Conservation (phyloP, 805 yeast genomes). For the Candida fluviatilis region DNA sequence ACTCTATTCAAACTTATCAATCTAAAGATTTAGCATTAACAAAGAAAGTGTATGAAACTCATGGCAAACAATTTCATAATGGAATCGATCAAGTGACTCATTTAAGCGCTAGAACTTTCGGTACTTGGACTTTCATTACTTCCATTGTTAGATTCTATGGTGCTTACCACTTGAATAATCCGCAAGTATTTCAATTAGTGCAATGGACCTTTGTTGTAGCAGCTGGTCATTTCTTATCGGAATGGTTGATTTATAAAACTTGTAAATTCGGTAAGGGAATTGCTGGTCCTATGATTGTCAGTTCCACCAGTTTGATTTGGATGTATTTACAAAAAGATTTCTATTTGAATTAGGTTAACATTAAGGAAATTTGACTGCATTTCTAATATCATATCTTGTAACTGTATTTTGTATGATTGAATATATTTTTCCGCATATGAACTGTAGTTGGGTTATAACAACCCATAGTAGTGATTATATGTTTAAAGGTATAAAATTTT, state of each 20-base stretch:
- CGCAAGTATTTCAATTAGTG: slow-evolving; percentile 72
- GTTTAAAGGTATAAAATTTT: no score
- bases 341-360: slow-evolving; percentile 31
- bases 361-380: no score
- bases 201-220: slow-evolving; percentile 82
- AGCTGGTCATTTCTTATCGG: slow-evolving; percentile 74
- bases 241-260: slow-evolving; percentile 76
- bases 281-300: slow-evolving; percentile 78
- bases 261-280: slow-evolving; percentile 85
- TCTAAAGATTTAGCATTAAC: slow-evolving; percentile 68
- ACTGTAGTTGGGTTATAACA: no score
- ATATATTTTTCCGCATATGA: no score
- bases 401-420: no score
- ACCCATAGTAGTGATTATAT: no score
- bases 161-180: slow-evolving; percentile 68
- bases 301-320: slow-evolving; percentile 72
- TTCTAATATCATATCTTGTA: no score
- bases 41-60: slow-evolving; percentile 67
- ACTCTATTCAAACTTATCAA: slow-evolving; percentile 80
- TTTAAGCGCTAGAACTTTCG: slow-evolving; percentile 93
- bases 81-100: slow-evolving; percentile 31
- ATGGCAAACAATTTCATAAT: slow-evolving; percentile 26
- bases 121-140: slow-evolving; percentile 94
- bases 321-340: slow-evolving; percentile 68
- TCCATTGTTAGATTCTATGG: slow-evolving; percentile 83